These are phyloP conservation scores for Coriolopsis trogii DNA, from an alignment of 1,284 basidiomycete genomes.

Conservation along the genomic window DNA sequence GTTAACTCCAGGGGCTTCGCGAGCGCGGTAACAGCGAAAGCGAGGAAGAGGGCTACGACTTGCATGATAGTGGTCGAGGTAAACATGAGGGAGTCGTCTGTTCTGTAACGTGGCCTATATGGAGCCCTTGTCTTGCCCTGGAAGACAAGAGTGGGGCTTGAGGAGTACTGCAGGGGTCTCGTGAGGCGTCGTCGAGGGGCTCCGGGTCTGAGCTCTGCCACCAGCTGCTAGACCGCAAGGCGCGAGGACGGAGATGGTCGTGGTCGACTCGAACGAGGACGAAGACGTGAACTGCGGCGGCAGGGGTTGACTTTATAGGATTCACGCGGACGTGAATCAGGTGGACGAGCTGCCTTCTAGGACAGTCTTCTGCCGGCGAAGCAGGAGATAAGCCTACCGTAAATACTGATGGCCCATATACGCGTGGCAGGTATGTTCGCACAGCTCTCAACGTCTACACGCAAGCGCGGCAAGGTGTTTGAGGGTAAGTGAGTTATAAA, in stretches of 20 bases:
- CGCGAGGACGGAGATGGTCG: background rate
- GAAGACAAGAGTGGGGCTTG: background rate
- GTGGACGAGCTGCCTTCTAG: background rate
- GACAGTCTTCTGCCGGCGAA: conserved; percentile 8
- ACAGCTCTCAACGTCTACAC: no score
- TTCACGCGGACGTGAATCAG: conserved; percentile 7
- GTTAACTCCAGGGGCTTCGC: conserved; percentile 9
- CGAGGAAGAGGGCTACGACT: background rate
- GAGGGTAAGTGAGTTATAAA: no score
- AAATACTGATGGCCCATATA: background rate
- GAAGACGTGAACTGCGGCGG: background rate
- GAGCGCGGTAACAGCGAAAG: background rate
- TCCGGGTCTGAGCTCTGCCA: background rate
- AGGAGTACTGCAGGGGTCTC: background rate
- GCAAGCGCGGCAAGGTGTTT: no score
- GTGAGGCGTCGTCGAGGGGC: background rate
- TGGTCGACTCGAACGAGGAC: conserved; percentile 1
- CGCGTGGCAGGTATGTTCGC: no score
- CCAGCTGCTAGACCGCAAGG: background rate
- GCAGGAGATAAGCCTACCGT: conserved; percentile 5
- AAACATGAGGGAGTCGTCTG: background rate
- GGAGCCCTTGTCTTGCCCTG: no score
- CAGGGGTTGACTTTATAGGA: background rate
- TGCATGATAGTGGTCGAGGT: conserved; percentile 8
- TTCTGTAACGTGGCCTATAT: background rate